Conservation (phyloP, 139 green algal species). For the Pseudopediastrum boryanum region DNA sequence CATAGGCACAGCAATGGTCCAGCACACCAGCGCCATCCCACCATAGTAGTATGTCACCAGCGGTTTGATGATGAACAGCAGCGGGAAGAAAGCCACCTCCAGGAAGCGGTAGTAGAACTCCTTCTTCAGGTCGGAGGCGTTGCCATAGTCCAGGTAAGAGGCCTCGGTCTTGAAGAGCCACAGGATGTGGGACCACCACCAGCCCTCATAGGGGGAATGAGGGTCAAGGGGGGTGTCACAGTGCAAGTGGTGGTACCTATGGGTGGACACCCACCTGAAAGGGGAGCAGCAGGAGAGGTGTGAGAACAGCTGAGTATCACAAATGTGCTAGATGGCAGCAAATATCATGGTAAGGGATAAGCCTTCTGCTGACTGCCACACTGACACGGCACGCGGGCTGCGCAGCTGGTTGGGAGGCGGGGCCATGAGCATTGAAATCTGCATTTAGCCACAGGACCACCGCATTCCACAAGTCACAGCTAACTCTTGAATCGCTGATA, state of each 20-base stretch:
- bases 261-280: conserved; percentile 55
- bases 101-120: conserved; percentile 85
- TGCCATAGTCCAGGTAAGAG: conserved; percentile 56
- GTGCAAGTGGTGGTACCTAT: conserved; percentile 93
- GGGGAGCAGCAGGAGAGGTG: not conserved
- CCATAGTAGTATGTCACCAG: conserved; percentile 65
- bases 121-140: conserved; percentile 74
- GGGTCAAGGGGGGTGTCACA: conserved; percentile 92
- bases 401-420: too few species aligned
- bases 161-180: conserved; percentile 89
- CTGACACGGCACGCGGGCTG: too few species aligned
- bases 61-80: conserved; percentile 64
- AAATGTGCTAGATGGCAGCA: too few species aligned
- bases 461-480: too few species aligned
- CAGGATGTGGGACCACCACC: conserved; percentile 91
- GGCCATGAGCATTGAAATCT: too few species aligned
- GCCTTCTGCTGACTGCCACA: too few species aligned
- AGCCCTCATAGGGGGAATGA: conserved; percentile 93
- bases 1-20: conserved; percentile 80
- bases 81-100: conserved; percentile 79
- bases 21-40: conserved; percentile 80
- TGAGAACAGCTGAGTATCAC: conserved; percentile 6
- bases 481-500: too few species aligned
- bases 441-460: too few species aligned
- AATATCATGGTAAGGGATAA: too few species aligned